Evolutionary conservation across 2,329 filamentous ascomycete genomes (phyloP).

Genomic region (Colletotrichum sojae): DNA sequence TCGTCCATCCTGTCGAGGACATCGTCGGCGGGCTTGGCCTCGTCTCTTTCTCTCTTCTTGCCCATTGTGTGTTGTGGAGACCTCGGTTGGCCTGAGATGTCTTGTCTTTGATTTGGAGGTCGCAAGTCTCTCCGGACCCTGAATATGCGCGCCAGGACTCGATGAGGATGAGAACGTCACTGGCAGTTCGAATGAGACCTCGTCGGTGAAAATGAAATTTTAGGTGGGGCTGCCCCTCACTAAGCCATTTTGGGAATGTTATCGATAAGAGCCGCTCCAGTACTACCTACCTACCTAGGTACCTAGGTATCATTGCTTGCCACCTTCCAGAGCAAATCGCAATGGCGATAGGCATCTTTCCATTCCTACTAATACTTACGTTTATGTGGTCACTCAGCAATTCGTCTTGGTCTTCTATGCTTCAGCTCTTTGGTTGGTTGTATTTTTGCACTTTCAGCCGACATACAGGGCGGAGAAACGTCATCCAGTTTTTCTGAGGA

Average conservation of each 20-base stretch:
- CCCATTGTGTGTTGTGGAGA: slow-evolving; percentile 55
- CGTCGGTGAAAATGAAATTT: slow-evolving; percentile 52
- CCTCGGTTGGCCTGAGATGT: background rate
- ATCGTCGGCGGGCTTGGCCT: slow-evolving; percentile 59
- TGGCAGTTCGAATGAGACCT: slow-evolving; percentile 15
- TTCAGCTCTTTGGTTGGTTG: no score
- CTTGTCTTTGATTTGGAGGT: background rate
- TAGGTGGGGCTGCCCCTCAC: slow-evolving; percentile 57
- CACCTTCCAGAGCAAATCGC: no score
- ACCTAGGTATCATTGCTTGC: no score
- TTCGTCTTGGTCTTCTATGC: no score
- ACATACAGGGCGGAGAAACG: no score
- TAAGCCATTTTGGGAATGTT: slow-evolving; percentile 51
- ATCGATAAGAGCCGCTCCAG: slow-evolving; percentile 7
- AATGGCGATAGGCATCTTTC: no score
- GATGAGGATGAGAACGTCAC: slow-evolving; percentile 23
- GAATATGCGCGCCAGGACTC: background rate
- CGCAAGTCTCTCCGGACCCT: slow-evolving; percentile 1
- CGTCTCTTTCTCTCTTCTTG: slow-evolving; percentile 66
- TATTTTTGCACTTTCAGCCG: no score
- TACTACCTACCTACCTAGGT: background rate
- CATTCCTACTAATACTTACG: no score
- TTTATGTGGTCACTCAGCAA: no score
- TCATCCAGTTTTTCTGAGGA: no score
- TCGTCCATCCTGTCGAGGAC: slow-evolving; percentile 64